Evolutionary conservation across 176 grass and related monocot species (phyloP), one percentile per base, ranked within the genome.

Genomic region (Luzula sylvatica): DNA sequence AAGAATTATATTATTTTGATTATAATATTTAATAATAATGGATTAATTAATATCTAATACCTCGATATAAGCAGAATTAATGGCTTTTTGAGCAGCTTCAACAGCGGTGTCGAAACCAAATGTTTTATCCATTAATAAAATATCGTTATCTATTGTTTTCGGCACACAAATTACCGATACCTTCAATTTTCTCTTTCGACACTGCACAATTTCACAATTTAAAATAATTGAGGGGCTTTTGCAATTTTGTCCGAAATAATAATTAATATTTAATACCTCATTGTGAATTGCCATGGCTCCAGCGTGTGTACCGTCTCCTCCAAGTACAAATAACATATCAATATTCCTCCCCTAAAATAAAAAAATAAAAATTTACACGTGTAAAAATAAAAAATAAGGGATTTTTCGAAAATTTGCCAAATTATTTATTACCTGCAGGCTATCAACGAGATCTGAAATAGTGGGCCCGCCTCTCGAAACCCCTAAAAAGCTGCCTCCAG

Each of bases 121-220:
- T 14, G 85, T 98, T 64, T 90, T 98, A 66, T 98, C 92, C 81
- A 98, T 82, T 41, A 98, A 66, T 76, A 90, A 38, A 79, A 98
- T 90, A 65, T 98, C 92, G 71, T 98, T 98, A 67, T 98, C 92
- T 68, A 98, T 98, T 38, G 85, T 87, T 77, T 98, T 98, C 32
- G 92, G 85, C 17, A 90, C 92, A 7, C 92, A 47, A 4, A 90
- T 65, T 49, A 98, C 59, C 0, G 85, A 90, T n/a, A 90, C 81
- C 67, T 98, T 71, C 60, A 90, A 53, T 65, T 98, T 98, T 66
- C 85, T 90, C 72, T 65, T 89, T 21, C 78, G 65, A 59, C 92
- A 98, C 92, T 98, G 60, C 24, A 57, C 46, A n/a, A n/a, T n/a
- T n/a, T n/a, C n/a, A n/a, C n/a, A n/a, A n/a, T n/a, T n/a, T 47